Evolutionary conservation across 2,329 filamentous ascomycete species (phyloP), one percentile per base, ranked within the genome.

Genomic region (Didymella exigua): DNA sequence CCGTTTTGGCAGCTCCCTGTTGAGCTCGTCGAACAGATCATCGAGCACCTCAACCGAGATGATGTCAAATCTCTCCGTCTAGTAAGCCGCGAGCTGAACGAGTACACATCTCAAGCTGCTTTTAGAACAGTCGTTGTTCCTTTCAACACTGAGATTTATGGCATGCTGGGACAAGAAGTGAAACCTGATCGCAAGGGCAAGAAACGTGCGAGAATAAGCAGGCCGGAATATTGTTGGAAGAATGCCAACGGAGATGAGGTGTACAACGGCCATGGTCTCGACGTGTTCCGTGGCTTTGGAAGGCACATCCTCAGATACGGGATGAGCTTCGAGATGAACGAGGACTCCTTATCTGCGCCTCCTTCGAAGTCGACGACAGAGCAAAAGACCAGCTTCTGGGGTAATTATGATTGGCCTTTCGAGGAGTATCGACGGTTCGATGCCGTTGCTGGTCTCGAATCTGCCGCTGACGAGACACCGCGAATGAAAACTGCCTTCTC

Each of bases 261-360:
- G 30, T 77, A 79, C 62, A 80, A 81, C 52, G 85, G 85, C 29
- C 84, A 84, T 57, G 85, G 85, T 29, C 82, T 87, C 67, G 78
- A 83, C 55, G 81, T 88, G 27, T 87, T 88, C 61, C 74, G 84
- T 60, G 80, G 81, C 14, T 87, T 88, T 69, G 85, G 84, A 10
- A 75, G 76, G 26, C 81, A 85, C 49, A 87, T 90, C 51, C 76
- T 77, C 24, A 82, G 81, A 48, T 89, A 88, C 64, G 88, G 86
- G 5, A 82, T 91, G 67, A 86, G 85, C 21, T 85, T 90, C 57
- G 87, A 90, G 64, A 79, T 89, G n/a, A 81, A 84, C 50, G 84
- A 88, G 66, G 71, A 75, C 19, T 75, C 76, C 5, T 72, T 82
- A 5, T 67, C 73, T 4, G 67, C 77, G 21, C 84, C 86, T 7